Base-by-base conservation (phyloP, 805 yeast species). In the Clavispora santaluciae region DNA sequence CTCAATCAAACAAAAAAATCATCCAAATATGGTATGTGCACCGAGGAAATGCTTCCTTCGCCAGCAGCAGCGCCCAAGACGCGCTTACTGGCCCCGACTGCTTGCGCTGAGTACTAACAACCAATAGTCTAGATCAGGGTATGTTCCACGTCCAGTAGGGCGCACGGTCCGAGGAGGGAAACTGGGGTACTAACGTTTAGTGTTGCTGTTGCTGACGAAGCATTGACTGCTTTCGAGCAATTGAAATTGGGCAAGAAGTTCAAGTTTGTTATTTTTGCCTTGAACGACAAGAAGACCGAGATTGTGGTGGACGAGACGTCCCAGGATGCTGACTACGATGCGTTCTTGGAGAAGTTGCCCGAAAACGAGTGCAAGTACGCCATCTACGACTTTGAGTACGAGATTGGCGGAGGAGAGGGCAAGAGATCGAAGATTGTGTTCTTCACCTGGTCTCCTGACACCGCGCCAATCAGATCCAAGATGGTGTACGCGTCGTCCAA, bases 401-500 rank as follows among this genome's bases (percentile, higher is more conserved):
- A 89, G 68, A 72, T 87, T 45, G 79, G 84, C 52, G 80, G 78
- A 39, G 90, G 88, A 56, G 98, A 91, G 70, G 99, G 99, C 64
- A 89, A 88, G 78, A 86, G 95, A 76, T 78, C 82, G 51, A 81
- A 79, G 65, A 75, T 80, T 49, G 73, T 79, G 33, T 80, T 72
- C 68, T 71, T 62, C 74, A 86, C 93, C 53, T 93, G 99, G 99
- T 82, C 97, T 48, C 99, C 99, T 59, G 99, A 93, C 64, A 87
- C 95, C 48, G 96, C 98, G 41, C 88, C 93, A 48, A 82, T 93
- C 59, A 85, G 95, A 75, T 67, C 89, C 56, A 93, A 93, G 85
- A 93, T 93, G 99, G 86, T 91, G 49, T 91, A 90, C 74, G 98
- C 99, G 36, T 81, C 96, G n/a, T 90, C 98, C 46, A 89, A 89